Evolutionary conservation across 2,329 filamentous ascomycete species (phyloP).

Genomic region (Xylaria sp.): DNA sequence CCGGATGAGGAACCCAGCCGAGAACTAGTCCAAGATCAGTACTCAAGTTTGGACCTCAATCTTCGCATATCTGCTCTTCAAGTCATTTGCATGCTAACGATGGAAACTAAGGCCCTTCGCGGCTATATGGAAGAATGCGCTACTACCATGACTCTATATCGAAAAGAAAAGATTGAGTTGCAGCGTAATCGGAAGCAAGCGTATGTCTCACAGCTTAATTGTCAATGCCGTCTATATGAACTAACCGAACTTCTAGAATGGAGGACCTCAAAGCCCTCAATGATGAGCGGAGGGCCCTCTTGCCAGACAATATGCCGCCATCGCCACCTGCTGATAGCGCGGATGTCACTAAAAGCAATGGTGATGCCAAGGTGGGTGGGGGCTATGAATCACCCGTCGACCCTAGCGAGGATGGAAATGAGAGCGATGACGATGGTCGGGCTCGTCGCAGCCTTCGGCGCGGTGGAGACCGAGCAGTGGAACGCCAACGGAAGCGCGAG

Average conservation of each 20-base stretch:
- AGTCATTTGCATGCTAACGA: constrained; percentile 84
- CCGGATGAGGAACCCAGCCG: constrained; percentile 77
- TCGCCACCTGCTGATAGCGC: constrained; percentile 61
- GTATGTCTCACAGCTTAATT: constrained; percentile 56
- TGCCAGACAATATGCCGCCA: constrained; percentile 76
- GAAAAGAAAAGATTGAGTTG: constrained; percentile 94
- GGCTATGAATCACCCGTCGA: constrained; percentile 70
- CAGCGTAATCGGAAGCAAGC: constrained; percentile 79
- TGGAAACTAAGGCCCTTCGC: constrained; percentile 86
- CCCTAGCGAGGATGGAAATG: constrained; percentile 69
- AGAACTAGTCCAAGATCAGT: constrained; percentile 78
- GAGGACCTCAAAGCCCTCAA: constrained; percentile 77
- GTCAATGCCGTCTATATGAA: background rate
- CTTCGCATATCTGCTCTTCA: constrained; percentile 82
- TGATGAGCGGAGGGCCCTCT: constrained; percentile 76
- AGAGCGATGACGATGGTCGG: constrained; percentile 75
- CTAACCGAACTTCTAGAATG: constrained; percentile 57
- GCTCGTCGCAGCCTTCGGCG: constrained; percentile 65
- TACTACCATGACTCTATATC: constrained; percentile 91
- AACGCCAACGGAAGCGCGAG: constrained; percentile 81
- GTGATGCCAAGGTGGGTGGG: constrained; percentile 70
- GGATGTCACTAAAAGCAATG: constrained; percentile 61
- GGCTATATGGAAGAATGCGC: constrained; percentile 92
- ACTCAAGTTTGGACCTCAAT: constrained; percentile 83
- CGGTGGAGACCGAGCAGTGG: constrained; percentile 74